Percentiles rank a stretch among this genome's conserved stretches.
phyloP scores from a whole-genome alignment of 1,139 yeast species.

The Magnusiomyces magnusii region DNA sequence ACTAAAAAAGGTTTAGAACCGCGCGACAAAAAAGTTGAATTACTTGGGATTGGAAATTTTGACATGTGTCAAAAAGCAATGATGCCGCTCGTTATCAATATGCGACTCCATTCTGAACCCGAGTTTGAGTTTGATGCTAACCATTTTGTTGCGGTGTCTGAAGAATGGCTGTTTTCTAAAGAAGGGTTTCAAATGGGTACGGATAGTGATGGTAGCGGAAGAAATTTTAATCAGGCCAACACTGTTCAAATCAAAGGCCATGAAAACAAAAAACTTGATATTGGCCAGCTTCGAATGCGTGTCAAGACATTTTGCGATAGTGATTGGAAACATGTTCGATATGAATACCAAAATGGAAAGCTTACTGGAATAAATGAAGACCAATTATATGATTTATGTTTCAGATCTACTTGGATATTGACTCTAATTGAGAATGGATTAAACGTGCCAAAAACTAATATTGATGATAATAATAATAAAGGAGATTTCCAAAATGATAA shows the following conservation, averaged over 20 bases:
- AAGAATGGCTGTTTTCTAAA: constrained; percentile 70
- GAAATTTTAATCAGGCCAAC: too few relatives aligned
- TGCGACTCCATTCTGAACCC: constrained; percentile 43
- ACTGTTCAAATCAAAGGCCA: too few relatives aligned
- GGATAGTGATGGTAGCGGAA: too few relatives aligned
- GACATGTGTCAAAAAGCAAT: constrained; percentile 30
- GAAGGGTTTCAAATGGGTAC: constrained; percentile 38
- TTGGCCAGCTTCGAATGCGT: constrained; percentile 36
- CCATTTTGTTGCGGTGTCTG: constrained; percentile 72
- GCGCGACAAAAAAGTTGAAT: neutral
- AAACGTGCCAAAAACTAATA: constrained; percentile 54
- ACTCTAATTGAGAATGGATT: constrained; percentile 66
- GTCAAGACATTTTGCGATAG: constrained; percentile 43
- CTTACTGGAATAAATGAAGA: constrained; percentile 33
- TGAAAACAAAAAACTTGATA: constrained; percentile 36
- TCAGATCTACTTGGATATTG: constrained; percentile 65
- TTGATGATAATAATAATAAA: neutral
- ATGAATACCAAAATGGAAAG: constrained; percentile 20
- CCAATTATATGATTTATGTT: constrained; percentile 49
- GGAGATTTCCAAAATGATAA: constrained; percentile 6
- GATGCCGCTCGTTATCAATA: constrained; percentile 41
- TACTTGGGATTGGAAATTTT: neutral
- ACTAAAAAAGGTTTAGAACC: neutral
- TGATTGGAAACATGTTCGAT: constrained; percentile 32
- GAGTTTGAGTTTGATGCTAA: constrained; percentile 60